Evolutionary conservation across 192 early-diverging fungal species (phyloP).

Genomic region (Podila minutissima): DNA sequence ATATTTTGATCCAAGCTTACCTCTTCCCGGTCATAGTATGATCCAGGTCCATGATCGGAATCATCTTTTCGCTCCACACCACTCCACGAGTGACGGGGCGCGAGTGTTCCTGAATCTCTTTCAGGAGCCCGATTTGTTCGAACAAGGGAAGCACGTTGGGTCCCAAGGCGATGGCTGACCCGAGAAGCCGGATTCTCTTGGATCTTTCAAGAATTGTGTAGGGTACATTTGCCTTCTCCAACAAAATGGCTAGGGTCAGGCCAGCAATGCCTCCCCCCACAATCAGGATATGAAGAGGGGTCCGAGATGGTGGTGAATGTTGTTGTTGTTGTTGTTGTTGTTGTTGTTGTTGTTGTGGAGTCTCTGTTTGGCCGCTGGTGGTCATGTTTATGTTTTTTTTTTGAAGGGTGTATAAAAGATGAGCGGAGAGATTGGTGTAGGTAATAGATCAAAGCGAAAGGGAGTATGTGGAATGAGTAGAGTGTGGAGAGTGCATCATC

Average conservation of each 20-base stretch:
- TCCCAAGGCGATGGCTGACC: slow-evolving; percentile 26
- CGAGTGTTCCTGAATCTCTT: slow-evolving; percentile 19
- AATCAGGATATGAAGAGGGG: slow-evolving; percentile 14
- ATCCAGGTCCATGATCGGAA: slow-evolving; percentile 35
- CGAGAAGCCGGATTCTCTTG: slow-evolving; percentile 4
- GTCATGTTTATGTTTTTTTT: too few relatives aligned
- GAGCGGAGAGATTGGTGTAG: too few relatives aligned
- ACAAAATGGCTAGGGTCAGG: slow-evolving; percentile 18
- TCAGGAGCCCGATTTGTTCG: slow-evolving; percentile 18
- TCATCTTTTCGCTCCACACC: slow-evolving; percentile 34
- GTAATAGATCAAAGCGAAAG: too few relatives aligned
- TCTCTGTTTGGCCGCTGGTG: too few relatives aligned
- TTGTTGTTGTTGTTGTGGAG: neutral
- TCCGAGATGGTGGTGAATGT: neutral
- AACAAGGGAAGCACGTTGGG: slow-evolving; percentile 26
- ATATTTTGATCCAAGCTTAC: slow-evolving; percentile 4
- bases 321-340: neutral
- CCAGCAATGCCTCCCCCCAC: slow-evolving; percentile 35
- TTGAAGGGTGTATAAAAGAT: too few relatives aligned
- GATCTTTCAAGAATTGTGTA: slow-evolving; percentile 27
- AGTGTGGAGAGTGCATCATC: too few relatives aligned
- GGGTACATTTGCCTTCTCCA: slow-evolving; percentile 13
- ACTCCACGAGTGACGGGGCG: slow-evolving; percentile 22
- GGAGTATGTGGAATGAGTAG: too few relatives aligned
- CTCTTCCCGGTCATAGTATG: slow-evolving; percentile 19